Conservation (phyloP, 2,329 filamentous ascomycete genomes). For the Arthrobotrys sinensis region DNA sequence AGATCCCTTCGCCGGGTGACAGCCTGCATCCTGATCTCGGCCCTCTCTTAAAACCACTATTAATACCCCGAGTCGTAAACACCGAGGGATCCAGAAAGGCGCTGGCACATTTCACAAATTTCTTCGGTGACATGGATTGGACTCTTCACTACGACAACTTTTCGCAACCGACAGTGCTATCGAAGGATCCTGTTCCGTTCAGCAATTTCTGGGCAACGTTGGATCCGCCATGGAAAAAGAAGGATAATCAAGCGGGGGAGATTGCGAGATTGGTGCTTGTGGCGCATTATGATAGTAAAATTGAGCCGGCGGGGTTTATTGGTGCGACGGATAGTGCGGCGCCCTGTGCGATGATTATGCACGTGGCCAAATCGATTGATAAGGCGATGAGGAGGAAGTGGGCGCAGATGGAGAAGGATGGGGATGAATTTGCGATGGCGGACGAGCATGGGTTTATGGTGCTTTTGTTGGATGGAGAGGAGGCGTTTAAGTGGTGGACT, state of each 20-base stretch:
- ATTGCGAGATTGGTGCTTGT: conserved; percentile 86
- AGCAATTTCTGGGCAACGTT: conserved; percentile 87
- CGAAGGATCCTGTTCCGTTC: conserved; percentile 83
- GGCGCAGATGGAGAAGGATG: conserved; percentile 75
- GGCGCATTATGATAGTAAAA: conserved; percentile 93
- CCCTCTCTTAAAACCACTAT: conserved; percentile 84
- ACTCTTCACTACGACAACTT: conserved; percentile 87
- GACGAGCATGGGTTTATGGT: conserved; percentile 89
- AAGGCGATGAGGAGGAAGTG: conserved; percentile 85
- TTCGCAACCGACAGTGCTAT: conserved; percentile 84
- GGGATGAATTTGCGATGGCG: conserved; percentile 72
- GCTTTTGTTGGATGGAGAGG: conserved; percentile 91
- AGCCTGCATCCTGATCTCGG: conserved; percentile 83
- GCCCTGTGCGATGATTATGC: conserved; percentile 93
- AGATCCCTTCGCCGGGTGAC: conserved; percentile 78
- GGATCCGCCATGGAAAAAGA: conserved; percentile 83
- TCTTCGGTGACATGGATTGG: conserved; percentile 86
- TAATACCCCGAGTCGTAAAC: conserved; percentile 89
- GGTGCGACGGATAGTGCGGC: conserved; percentile 94
- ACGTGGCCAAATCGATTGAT: conserved; percentile 85
- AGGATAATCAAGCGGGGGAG: conserved; percentile 74
- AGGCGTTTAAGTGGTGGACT: conserved; percentile 88
- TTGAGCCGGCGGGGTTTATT: conserved; percentile 85
- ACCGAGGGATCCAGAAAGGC: conserved; percentile 81
- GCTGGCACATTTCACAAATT: conserved; percentile 85